Base-by-base conservation (phyloP, 768 basidiomycete genomes). In the Tylopilus vinaceipallidus region DNA sequence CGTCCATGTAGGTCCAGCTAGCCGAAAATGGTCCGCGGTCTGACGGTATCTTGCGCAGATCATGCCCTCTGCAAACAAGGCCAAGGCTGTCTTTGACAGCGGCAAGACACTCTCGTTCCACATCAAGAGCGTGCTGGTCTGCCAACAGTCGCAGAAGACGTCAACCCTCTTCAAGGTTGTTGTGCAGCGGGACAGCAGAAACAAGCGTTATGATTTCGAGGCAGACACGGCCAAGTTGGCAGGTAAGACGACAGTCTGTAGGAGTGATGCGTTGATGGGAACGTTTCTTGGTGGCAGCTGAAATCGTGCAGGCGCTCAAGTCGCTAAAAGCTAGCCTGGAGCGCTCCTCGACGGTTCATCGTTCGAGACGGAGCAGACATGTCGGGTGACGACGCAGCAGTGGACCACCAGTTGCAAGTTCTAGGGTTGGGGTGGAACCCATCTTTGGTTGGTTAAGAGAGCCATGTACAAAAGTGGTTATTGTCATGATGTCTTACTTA, bases 201-300 rank as follows among this genome's bases (percentile, higher is more conserved):
- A 85, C 57, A 99, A 98, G 75, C 77, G 93, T 33, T 98, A 98
- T 64, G 95, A 98, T 60, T 98, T 97, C 64, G 97, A 99, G 71
- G 95, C 94, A 0, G 95, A 95, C 68, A 92, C 73, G 56, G 77
- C 88, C 2, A 86, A 84, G 66, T 63, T 83, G 48, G 92, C 95
- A 40, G 79, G 90, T 89, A 62, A 59, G 88, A 19, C 11, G 14
- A 22, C 26, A 8, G 7, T 19, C 14, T 39, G 32, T 38, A 34
- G 16, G 14, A 17, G 41, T 14, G 14, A 3, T 40, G 32, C 17
- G 16, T 24, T 41, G 16, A 20, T 46, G 20, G 32, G 52, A 49
- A 36, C 45, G 22, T 23, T 12, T 23, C 23, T n/a, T 56, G 41
- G 49, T 52, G 11, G 35, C 41, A 88, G 85, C 75, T 53, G 89